Evolutionary conservation across 2,329 filamentous ascomycete species (phyloP).

Genomic region (Penicillium brasilianum): DNA sequence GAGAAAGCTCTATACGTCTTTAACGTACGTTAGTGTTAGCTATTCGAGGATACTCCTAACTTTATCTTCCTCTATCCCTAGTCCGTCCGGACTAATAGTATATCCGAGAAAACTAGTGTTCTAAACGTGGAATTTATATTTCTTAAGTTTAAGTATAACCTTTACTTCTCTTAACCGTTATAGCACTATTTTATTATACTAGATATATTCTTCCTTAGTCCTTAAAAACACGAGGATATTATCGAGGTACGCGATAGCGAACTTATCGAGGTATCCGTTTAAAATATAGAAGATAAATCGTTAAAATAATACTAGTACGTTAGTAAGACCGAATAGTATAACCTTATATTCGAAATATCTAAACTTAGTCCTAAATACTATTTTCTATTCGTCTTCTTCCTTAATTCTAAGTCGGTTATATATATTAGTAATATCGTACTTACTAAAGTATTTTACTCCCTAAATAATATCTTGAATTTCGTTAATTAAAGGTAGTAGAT

Average conservation of each 20-base stretch:
- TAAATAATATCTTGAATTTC: conserved; percentile 10
- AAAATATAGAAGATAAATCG: not conserved
- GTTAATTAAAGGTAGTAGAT: conserved; percentile 10
- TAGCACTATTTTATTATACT: not conserved
- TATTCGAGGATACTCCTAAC: not conserved
- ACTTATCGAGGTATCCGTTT: conserved; percentile 1
- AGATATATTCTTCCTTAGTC: not conserved
- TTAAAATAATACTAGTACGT: not conserved
- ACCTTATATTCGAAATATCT: not conserved
- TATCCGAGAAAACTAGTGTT: no score
- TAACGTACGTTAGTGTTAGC: not conserved
- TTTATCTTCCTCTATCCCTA: no score
- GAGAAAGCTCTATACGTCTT: not conserved
- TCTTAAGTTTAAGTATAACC: no score
- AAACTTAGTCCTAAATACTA: not conserved
- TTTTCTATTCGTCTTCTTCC: conserved; percentile 1
- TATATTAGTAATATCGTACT: conserved; percentile 11
- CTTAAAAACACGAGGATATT: conserved; percentile 5
- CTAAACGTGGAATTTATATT: no score
- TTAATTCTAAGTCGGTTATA: conserved; percentile 13
- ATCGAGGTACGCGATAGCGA: conserved; percentile 6
- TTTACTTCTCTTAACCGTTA: not conserved
- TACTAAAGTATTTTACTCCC: conserved; percentile 1
- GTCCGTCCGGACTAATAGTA: not conserved
- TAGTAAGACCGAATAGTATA: not conserved